A percentile compares a stretch with the other conserved stretches of the same genome.
Evolutionary conservation across 139 green algal genomes (phyloP).

Genomic region (Trebouxia sp.): DNA sequence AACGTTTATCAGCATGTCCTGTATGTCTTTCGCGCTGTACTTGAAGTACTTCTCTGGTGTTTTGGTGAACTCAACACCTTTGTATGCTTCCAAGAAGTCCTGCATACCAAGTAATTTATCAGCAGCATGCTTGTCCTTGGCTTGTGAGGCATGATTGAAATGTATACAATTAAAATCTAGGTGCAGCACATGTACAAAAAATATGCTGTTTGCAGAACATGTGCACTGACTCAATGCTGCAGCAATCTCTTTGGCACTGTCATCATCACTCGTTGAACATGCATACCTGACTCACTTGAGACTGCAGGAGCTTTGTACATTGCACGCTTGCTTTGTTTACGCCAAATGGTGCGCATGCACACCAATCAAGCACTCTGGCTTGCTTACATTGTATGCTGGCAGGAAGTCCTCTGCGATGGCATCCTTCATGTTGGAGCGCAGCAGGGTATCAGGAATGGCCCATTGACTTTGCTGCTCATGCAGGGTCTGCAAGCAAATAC

Average conservation of each 20-base stretch:
- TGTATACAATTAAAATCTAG: neutral
- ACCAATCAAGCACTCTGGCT: neutral
- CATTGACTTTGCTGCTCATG: constrained; percentile 35
- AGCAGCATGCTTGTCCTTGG: too few species aligned
- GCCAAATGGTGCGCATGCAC: neutral
- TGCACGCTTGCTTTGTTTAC: neutral
- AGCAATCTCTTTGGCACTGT: neutral
- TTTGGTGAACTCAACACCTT: constrained; percentile 10
- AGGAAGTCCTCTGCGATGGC: constrained; percentile 44
- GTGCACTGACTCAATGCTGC: neutral
- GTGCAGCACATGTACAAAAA: too few species aligned
- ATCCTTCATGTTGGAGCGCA: constrained; percentile 43
- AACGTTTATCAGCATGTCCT: neutral
- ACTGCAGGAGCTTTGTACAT: too few species aligned
- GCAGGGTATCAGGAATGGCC: constrained; percentile 41
- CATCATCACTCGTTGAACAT: neutral
- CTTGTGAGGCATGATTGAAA: too few species aligned
- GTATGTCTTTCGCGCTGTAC: constrained; percentile 26
- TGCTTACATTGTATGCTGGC: constrained; percentile 24
- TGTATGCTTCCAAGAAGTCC: constrained; percentile 35
- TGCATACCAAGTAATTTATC: neutral
- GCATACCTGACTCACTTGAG: too few species aligned
- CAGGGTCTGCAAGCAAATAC: constrained; percentile 9
- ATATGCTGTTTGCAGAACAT: neutral
- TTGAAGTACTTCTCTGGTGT: constrained; percentile 36